Evolutionary conservation across 805 yeast genomes (phyloP), one percentile per base, ranked within the genome.

Genomic region (Debaryomyces hansenii): DNA sequence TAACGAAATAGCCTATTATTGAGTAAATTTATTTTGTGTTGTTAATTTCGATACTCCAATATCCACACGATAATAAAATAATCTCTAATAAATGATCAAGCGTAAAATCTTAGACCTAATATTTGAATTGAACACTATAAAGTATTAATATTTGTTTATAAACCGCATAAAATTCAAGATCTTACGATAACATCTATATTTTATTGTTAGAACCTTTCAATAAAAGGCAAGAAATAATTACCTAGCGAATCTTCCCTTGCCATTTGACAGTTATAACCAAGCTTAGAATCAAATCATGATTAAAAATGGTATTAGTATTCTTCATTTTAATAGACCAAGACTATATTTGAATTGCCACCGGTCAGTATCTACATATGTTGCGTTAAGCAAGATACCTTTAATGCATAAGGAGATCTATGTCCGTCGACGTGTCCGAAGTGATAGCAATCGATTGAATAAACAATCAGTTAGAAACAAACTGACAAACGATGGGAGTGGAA

Each of bases 11-110:
- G 27, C 4, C 27, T 24, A 9, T 9, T 24, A 5, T 20, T 20
- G 12, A 20, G 16, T 24, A 20, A 16, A 20, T 20, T 24, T 10
- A 20, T 34, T 42, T 42, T 42, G 45, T 42, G 45, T 32, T 24
- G 11, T 37, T 20, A 20, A 12, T 35, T 35, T 20, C 12, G 16
- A 24, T 37, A 18, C 29, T 24, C 27, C 27, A 5, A 11, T 35
- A 12, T 35, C 14, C 21, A 20, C 40, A 24, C 40, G 40, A 37
- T 37, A 37, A 37, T 20, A 20, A 37, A 37, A 11, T 31, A 12
- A n/a, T 12, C 14, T n/a, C 16, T 31, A 31, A n/a, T 31, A 31
- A 31, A 31, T 31, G 34, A 31, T 31, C 34, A 31, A 10, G 34
- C 4, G 11, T n/a, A 14, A 31, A 12, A 31, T 31, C 2, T 14